Conservation (phyloP, 345 rosid species). For the Limnanthes douglasii region DNA sequence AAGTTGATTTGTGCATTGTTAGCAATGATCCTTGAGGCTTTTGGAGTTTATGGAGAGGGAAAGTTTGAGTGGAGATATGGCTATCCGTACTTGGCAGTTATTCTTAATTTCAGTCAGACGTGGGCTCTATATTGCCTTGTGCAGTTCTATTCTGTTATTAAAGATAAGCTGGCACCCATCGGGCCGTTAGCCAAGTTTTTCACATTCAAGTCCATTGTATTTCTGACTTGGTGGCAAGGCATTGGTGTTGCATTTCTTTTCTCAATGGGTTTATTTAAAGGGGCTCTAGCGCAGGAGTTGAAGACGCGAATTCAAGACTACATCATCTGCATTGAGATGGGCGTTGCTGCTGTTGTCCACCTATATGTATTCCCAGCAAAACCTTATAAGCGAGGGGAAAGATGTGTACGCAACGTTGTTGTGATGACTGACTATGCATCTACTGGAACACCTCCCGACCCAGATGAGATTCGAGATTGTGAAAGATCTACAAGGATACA, state of each 20-base stretch:
- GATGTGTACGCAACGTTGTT: slow-evolving; percentile 96
- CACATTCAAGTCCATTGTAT: slow-evolving; percentile 89
- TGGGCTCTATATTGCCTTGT: slow-evolving; percentile 98
- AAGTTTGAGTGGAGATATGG: slow-evolving; percentile 93
- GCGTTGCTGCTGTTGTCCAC: slow-evolving; percentile 89
- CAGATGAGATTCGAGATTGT: slow-evolving; percentile 83
- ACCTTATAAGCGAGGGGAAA: slow-evolving; percentile 95
- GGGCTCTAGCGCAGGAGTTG: slow-evolving; percentile 77
- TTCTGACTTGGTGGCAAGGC: slow-evolving; percentile 99
- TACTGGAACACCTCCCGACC: slow-evolving; percentile 75
- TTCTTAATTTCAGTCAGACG: slow-evolving; percentile 93
- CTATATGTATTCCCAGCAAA: slow-evolving; percentile 85
- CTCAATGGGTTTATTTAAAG: slow-evolving; percentile 74
- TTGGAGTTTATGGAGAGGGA: slow-evolving; percentile 98
- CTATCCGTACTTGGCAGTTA: slow-evolving; percentile 95
- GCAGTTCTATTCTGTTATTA: slow-evolving; percentile 78
- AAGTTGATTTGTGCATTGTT: slow-evolving; percentile 86
- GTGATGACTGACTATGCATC: slow-evolving; percentile 94
- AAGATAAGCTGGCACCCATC: slow-evolving; percentile 79
- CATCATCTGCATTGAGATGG: slow-evolving; percentile 99
- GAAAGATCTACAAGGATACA: slow-evolving; percentile 53
- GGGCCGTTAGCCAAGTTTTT: slow-evolving; percentile 92
- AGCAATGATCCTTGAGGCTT: slow-evolving; percentile 85
- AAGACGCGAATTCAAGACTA: slow-evolving; percentile 88
- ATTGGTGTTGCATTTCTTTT: slow-evolving; percentile 83